Percentiles rank a stretch among this genome's conserved stretches.
Evolutionary conservation across 2,329 filamentous ascomycete genomes (phyloP).

Genomic region (Beauveria sp.): DNA sequence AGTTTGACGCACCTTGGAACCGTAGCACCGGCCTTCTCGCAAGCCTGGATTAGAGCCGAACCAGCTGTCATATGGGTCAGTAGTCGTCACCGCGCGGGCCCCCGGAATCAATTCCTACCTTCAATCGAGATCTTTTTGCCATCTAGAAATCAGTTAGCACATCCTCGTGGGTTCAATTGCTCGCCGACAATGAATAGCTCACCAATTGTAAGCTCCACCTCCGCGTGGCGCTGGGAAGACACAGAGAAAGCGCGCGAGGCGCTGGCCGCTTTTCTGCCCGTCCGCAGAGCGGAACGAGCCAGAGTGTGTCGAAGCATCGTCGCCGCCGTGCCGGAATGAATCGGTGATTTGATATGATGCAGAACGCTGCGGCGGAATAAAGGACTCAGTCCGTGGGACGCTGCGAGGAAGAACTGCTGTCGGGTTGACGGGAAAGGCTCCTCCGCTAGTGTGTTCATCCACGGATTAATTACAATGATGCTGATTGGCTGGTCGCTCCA

Average conservation of each 20-base stretch:
- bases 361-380: constrained; percentile 27
- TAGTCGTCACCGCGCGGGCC: constrained; percentile 14
- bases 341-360: constrained; percentile 28
- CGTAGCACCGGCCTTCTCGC: constrained; percentile 90
- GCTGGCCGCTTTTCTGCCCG: constrained; percentile 48
- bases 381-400: constrained; percentile 34
- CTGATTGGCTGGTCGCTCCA: constrained; percentile 30
- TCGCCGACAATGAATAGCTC: constrained; percentile 20
- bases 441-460: constrained; percentile 27
- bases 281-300: constrained; percentile 61
- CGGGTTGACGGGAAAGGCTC: constrained; percentile 28
- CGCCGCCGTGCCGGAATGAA: constrained; percentile 47
- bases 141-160: constrained; percentile 50
- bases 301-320: constrained; percentile 63
- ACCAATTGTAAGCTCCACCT: constrained; percentile 97
- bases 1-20: constrained; percentile 62
- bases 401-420: constrained; percentile 28
- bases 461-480: constrained; percentile 34
- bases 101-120: constrained; percentile 49
- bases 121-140: constrained; percentile 97
- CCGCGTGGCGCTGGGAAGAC: constrained; percentile 69
- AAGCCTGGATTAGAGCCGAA: constrained; percentile 95
- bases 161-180: neutral
- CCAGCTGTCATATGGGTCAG: constrained; percentile 59
- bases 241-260: constrained; percentile 75